Conservation (phyloP, 176 grass and related monocot genomes). For the Themeda triandra region DNA sequence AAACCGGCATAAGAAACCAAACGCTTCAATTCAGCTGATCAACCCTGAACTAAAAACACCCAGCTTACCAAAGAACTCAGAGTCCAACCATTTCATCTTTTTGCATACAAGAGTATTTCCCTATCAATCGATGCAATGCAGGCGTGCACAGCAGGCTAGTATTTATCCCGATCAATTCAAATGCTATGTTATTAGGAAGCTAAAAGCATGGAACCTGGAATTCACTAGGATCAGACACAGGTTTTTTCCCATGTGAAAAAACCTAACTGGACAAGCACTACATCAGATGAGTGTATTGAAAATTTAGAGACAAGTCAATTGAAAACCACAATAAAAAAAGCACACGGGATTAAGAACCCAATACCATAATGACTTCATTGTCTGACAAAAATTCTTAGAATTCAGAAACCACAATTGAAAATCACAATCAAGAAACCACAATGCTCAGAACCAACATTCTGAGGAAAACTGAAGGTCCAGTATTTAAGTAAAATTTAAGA, state of each 20-base stretch:
- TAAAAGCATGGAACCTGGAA: background rate
- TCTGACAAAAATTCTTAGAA: background rate
- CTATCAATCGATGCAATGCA: too few relatives aligned
- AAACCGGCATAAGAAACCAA: background rate
- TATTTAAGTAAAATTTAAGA: background rate
- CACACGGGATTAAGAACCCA: background rate
- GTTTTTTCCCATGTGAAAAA: background rate
- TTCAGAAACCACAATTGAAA: background rate
- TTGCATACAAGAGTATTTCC: too few relatives aligned
- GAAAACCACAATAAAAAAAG: background rate
- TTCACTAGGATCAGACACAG: background rate
- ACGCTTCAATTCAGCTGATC: too few relatives aligned
- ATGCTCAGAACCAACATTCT: background rate
- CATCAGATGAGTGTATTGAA: background rate
- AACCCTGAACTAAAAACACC: too few relatives aligned
- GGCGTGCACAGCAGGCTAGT: background rate
- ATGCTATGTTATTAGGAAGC: background rate
- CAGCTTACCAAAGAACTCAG: too few relatives aligned
- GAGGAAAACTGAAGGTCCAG: background rate
- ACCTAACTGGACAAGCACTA: background rate
- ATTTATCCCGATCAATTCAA: too few relatives aligned
- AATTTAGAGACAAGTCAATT: background rate
- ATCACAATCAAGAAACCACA: background rate
- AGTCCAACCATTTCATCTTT: too few relatives aligned
- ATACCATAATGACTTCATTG: background rate